Percentiles rank a stretch among this genome's conserved stretches.
phyloP scores from a whole-genome alignment of 257 asterid species.

The Jaltomata sinuosa region DNA sequence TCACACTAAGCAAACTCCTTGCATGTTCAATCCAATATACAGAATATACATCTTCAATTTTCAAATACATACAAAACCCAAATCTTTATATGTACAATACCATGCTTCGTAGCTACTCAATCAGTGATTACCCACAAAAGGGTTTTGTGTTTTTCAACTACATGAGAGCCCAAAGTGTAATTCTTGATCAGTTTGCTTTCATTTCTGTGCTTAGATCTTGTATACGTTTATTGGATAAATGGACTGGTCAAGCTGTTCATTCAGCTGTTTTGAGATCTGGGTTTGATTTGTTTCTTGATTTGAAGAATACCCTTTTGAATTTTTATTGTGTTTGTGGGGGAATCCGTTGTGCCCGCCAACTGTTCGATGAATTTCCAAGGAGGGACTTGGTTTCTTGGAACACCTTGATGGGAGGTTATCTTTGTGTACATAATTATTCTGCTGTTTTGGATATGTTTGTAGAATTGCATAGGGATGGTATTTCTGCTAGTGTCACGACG shows the following conservation, averaged over 20 bases:
- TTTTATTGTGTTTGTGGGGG: constrained; percentile 41
- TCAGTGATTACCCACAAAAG: constrained; percentile 21
- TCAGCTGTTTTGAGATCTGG: constrained; percentile 36
- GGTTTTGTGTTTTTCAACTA: constrained; percentile 36
- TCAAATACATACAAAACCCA: constrained; percentile 30
- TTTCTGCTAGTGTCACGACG: constrained; percentile 21
- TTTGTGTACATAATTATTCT: constrained; percentile 11
- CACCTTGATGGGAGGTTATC: constrained; percentile 59
- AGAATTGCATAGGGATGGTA: constrained; percentile 11
- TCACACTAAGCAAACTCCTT: constrained; percentile 53
- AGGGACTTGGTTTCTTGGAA: constrained; percentile 50
- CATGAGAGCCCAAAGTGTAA: constrained; percentile 26
- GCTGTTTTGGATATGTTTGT: constrained; percentile 32
- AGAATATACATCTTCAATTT: constrained; percentile 40
- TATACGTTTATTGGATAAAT: constrained; percentile 16
- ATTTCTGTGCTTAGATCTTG: constrained; percentile 46
- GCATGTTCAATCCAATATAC: constrained; percentile 36
- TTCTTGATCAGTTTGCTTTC: constrained; percentile 42
- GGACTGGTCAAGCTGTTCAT: constrained; percentile 35
- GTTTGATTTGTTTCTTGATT: constrained; percentile 31
- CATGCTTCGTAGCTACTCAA: constrained; percentile 46
- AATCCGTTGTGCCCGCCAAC: constrained; percentile 35
- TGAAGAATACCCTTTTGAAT: constrained; percentile 42
- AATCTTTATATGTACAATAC: constrained; percentile 50
- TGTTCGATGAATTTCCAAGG: constrained; percentile 43